Base-by-base conservation (phyloP, 495 filamentous ascomycete species). In the Aspergillus indologenus region DNA sequence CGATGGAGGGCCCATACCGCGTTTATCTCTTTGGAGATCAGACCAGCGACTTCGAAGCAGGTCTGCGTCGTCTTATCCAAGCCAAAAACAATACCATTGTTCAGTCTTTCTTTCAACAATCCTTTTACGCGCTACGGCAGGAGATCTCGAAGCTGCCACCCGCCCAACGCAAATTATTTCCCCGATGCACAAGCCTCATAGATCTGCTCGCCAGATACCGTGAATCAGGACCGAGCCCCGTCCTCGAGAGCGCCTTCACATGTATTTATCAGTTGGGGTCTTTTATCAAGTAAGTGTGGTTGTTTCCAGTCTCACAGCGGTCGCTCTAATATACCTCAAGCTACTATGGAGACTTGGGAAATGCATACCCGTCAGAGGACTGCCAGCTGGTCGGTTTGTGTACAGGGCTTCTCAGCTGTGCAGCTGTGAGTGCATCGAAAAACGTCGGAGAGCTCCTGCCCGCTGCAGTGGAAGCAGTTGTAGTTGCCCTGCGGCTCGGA, bases 11-110 rank as follows among this genome's bases (percentile, higher is more conserved):
- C 45, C 61, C 61, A 52, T 68, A 66, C 61, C 69, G 64, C 50
- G 70, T 74, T 60, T 79, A 75, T 69, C 69, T 89, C 64, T 91
- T 92, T 69, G 90, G 90, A 76, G 89, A 94, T 71, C 88, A 91
- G 77, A 90, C 88, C 24, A 79, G 85, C 62, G 85, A 90, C 66
- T 86, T 87, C 54, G 84, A 87, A 61, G 76, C 79, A 48, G 85
- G 88, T 53, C 75, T 92, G 51, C 79, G 81, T 77, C 76, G 79
- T 76, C 61, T 89, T 71, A 63, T 86, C 66, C 79, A 85, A 58
- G 78, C 58, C 52, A 86, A 86, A 64, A 83, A 85, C 59, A 85
- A 89, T 66, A 75, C 85, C 21, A 71, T 90, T 15, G 70, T 90
- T 19, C 79, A 74, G 46, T 82, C 83, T 24, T 91, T 92, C 66